These are phyloP conservation scores for Leccinellum luteum DNA, from an alignment of 768 basidiomycete genomes.

Conservation along the genomic window DNA sequence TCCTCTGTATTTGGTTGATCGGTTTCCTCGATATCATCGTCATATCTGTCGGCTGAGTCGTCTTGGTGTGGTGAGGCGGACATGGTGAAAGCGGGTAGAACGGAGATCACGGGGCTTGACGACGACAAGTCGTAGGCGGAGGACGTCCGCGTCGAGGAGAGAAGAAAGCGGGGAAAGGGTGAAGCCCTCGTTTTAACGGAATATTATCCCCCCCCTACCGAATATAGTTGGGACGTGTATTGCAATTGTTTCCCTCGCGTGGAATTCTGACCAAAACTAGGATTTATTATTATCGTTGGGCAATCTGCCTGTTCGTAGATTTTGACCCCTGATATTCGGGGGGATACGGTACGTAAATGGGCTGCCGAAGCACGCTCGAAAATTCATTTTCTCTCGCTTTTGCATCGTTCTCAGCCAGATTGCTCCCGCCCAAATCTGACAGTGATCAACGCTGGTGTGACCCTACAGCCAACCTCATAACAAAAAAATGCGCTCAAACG, in stretches of 20 bases:
- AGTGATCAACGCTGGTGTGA: slow-evolving; percentile 14
- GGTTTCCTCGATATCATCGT: slow-evolving; percentile 57
- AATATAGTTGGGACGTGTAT: slow-evolving; percentile 66
- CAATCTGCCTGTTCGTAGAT: slow-evolving; percentile 48
- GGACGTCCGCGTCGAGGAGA: slow-evolving; percentile 39
- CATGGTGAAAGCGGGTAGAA: slow-evolving; percentile 41
- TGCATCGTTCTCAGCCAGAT: slow-evolving; percentile 24
- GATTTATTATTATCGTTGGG: slow-evolving; percentile 56
- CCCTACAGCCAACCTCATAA: background rate
- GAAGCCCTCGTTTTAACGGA: slow-evolving; percentile 72
- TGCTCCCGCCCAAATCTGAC: slow-evolving; percentile 16
- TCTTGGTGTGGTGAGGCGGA: slow-evolving; percentile 60
- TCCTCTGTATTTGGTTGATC: slow-evolving; percentile 40
- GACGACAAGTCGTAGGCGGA: slow-evolving; percentile 17
- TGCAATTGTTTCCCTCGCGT: slow-evolving; percentile 64
- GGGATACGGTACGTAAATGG: slow-evolving; percentile 60
- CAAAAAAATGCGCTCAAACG: background rate
- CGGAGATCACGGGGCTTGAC: slow-evolving; percentile 25
- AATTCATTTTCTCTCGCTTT: slow-evolving; percentile 35
- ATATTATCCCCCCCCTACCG: slow-evolving; percentile 59
- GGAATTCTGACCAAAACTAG: slow-evolving; percentile 55
- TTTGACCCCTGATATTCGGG: slow-evolving; percentile 59
- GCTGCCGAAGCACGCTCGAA: slow-evolving; percentile 29
- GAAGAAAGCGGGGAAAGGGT: slow-evolving; percentile 62
- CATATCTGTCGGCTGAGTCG: slow-evolving; percentile 51